Percentiles rank a stretch among this genome's conserved stretches.
These are phyloP conservation scores for Exophiala bonariae DNA, from an alignment of 2,329 filamentous ascomycete species.

Conservation along the genomic window DNA sequence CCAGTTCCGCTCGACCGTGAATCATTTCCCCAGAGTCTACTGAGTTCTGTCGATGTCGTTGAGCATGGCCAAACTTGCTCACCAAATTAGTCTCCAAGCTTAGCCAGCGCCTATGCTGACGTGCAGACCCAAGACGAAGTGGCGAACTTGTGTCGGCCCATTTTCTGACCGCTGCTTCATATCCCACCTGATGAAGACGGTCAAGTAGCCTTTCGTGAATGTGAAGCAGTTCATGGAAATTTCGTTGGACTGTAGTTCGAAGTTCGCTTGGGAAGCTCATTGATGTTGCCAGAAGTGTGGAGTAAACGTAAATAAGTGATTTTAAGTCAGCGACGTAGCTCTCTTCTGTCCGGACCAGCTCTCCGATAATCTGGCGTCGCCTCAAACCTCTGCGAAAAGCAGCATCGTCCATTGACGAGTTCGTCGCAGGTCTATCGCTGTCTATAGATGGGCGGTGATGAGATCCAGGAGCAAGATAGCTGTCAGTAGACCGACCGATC, in stretches of 20 bases:
- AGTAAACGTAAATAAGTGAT: conserved; percentile 78
- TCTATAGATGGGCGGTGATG: conserved; percentile 62
- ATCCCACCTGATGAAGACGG: conserved; percentile 62
- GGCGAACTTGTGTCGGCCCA: conserved; percentile 27
- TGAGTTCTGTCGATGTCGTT: conserved; percentile 18
- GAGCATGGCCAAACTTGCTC: conserved; percentile 6
- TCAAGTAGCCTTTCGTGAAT: conserved; percentile 80
- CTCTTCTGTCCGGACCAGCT: conserved; percentile 82
- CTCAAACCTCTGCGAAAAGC: conserved; percentile 72
- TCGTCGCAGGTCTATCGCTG: conserved; percentile 47
- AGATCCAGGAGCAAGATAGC: conserved; percentile 62
- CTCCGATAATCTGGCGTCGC: conserved; percentile 77
- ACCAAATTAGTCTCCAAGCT: conserved; percentile 46
- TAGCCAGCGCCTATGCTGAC: conserved; percentile 18
- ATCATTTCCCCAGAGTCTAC: conserved; percentile 20
- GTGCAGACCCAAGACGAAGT: conserved; percentile 20
- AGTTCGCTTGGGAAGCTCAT: conserved; percentile 64
- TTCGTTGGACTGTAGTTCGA: conserved; percentile 73
- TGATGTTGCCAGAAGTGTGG: conserved; percentile 71
- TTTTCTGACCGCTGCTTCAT: conserved; percentile 23
- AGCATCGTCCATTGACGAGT: conserved; percentile 61
- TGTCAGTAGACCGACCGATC: conserved; percentile 61
- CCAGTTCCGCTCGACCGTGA: conserved; percentile 12
- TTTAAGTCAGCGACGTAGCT: conserved; percentile 85
- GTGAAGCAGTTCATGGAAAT: conserved; percentile 75